Base-by-base conservation (phyloP, 768 basidiomycete genomes). In the Rhizopogon rudus region DNA sequence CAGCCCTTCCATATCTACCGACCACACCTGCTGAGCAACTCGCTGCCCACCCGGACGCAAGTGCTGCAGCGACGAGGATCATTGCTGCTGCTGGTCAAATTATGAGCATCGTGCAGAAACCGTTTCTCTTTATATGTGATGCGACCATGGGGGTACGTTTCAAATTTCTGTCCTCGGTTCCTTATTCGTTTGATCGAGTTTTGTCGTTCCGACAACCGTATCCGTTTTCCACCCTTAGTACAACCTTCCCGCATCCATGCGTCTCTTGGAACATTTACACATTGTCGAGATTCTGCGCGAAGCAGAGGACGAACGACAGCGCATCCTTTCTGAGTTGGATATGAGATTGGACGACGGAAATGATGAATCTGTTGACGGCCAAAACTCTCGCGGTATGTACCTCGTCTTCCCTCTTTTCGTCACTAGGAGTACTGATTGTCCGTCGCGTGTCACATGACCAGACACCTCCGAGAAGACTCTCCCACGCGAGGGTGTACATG, bases 121-220 rank as follows among this genome's bases (percentile, higher is more conserved):
- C 88, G 29, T 88, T 89, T 66, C 70, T 87, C 31, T 79, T 81
- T n/a, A 71, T 91, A 7, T 88, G 86, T 61, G 88, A 90, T 65
- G 86, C 86, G 2, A 69, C 75, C 14, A 86, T 88, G 83, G 80
- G 77, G 40, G 88, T 89, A 61, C 57, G 85, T 74, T 10, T 16
- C 46, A 33, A 22, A 50, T 46, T 55, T 54, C 48, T 31, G 17
- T 46, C 3, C 17, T 20, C 5, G 46, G 48, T 55, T 10, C 54
- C 37, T 22, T 40, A 35, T 49, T 40, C 35, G 42, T 25, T 25
- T 25, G 25, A 14, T 22, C 33, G 16, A 20, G 16, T 45, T n/a
- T 12, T 45, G 16, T n/a, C n/a, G 6, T 42, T 42, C 56, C 61
- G n/a, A 64, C n/a, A 1, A 35, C 35, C 2, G 25, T 14, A 14